Base-by-base conservation (phyloP, 164 flowering plant genomes). In the Cinnamomum micranthum region DNA sequence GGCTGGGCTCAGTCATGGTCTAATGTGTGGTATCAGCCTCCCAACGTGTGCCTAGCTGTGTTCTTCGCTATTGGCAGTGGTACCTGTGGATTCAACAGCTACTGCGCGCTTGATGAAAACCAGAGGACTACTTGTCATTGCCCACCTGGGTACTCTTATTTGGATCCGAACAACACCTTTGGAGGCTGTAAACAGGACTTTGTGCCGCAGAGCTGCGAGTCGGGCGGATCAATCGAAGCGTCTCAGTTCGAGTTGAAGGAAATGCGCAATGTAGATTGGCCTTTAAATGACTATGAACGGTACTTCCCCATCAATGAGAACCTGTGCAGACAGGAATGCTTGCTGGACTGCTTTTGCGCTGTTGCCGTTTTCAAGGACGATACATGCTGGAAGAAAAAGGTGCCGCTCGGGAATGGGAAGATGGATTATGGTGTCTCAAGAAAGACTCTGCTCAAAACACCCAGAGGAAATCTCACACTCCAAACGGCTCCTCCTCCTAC, bases 11-110 rank as follows among this genome's bases (percentile, higher is more conserved):
- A 52, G 25, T 63, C 77, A 27, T 75, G 73, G 77, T 22, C 47
- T 28, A n/a, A 12, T 13, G 41, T 28, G 14, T 28, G 74, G 65
- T 67, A 1, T 10, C 17, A 15, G 2, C 65, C 65, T 6, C 81
- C 78, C 1, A 71, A 84, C 62, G 28, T 33, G 12, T 65, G 73
- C 35, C 22, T 65, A 5, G 27, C 9, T 4, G 15, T 19, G 28
- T 0, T 11, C 2, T 31, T 20, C 2, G 35, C 12, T 1, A 7
- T 50, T 3, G 85, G 84, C 14, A 7, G 17, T 2, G 89, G 88
- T 12, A 79, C 76, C 66, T 89, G 92, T 73, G 90, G 88, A 17
- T 82, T 70, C 71, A 86, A 87, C 64, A 83, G 84, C 76, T 81
- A 82, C 65, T 88, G 91, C 72, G 77, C 12, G 9, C 68, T 79